Conservation (phyloP, 1,139 yeast genomes). For the Lodderomyces oxycetoniae region DNA sequence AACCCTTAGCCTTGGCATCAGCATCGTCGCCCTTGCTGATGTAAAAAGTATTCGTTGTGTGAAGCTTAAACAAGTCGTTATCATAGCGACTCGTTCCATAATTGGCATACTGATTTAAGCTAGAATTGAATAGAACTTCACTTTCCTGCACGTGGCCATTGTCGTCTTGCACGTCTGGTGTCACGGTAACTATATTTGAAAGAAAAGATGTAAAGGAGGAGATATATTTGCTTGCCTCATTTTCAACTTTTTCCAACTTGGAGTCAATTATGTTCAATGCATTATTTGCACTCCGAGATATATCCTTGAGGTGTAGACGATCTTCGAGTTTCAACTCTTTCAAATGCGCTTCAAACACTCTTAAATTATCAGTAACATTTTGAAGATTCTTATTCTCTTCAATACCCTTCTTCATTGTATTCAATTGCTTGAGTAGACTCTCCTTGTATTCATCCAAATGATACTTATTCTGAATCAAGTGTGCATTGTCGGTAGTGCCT, state of each 20-base stretch:
- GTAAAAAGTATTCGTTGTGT: conserved; percentile 26
- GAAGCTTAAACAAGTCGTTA: conserved; percentile 38
- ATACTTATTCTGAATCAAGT: conserved; percentile 29
- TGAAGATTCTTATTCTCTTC: conserved; percentile 17
- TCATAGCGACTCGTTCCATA: conserved; percentile 43
- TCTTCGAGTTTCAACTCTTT: conserved; percentile 17
- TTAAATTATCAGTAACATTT: conserved; percentile 23
- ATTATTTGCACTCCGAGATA: conserved; percentile 42
- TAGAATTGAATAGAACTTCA: conserved; percentile 22
- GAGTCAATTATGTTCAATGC: conserved; percentile 65
- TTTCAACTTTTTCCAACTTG: conserved; percentile 64
- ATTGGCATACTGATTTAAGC: conserved; percentile 21
- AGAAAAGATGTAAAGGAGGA: conserved; percentile 55
- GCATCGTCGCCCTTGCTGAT: conserved; percentile 14
- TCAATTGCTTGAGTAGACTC: conserved; percentile 32
- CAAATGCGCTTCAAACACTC: conserved; percentile 30
- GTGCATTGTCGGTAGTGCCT: conserved; percentile 24
- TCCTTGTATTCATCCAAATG: conserved; percentile 41
- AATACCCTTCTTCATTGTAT: conserved; percentile 26
- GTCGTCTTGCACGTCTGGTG: conserved; percentile 11
- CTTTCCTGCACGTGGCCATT: conserved; percentile 8
- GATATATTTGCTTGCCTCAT: conserved; percentile 56
- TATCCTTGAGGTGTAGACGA: conserved; percentile 17
- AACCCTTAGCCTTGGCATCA: conserved; percentile 19
- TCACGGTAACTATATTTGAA: conserved; percentile 46